Percentiles rank a stretch among this genome's conserved stretches.
phyloP scores from a whole-genome alignment of 2,329 filamentous ascomycete genomes.

The Sporothrix curviconia region DNA sequence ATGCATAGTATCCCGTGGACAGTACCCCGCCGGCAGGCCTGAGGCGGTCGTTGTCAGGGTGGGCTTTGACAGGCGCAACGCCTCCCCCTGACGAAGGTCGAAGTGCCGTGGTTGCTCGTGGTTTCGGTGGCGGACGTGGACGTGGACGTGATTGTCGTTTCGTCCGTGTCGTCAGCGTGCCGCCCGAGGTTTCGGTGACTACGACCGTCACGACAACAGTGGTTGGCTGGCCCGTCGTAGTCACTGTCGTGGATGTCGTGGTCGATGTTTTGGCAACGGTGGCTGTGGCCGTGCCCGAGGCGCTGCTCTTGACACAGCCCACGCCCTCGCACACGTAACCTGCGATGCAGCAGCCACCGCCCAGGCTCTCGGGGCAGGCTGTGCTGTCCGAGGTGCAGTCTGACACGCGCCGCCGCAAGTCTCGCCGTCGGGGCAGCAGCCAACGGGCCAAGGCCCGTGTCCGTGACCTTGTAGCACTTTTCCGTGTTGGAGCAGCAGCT shows the following conservation, averaged over 20 bases:
- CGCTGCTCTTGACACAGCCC: slow-evolving; percentile 49
- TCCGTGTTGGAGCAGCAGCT: slow-evolving; percentile 66
- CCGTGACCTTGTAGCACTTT: slow-evolving; percentile 57
- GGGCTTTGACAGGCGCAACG: slow-evolving; percentile 42
- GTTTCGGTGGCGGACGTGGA: slow-evolving; percentile 30
- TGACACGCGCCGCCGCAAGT: slow-evolving; percentile 58
- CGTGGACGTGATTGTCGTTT: slow-evolving; percentile 32
- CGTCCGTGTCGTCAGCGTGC: slow-evolving; percentile 25
- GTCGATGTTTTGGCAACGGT: slow-evolving; percentile 29
- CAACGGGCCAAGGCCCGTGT: slow-evolving; percentile 62
- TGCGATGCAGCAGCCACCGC: slow-evolving; percentile 70
- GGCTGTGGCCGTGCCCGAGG: slow-evolving; percentile 17
- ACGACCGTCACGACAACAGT: slow-evolving; percentile 37
- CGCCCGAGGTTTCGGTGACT: slow-evolving; percentile 31
- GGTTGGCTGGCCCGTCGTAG: slow-evolving; percentile 30
- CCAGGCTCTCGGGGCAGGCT: slow-evolving; percentile 57
- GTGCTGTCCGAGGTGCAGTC: slow-evolving; percentile 56
- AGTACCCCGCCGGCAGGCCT: slow-evolving; percentile 42
- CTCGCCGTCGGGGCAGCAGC: slow-evolving; percentile 64
- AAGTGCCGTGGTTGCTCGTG: too few relatives aligned
- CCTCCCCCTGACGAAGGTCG: slow-evolving; percentile 34
- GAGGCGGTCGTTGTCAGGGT: slow-evolving; percentile 32
- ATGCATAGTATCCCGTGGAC: slow-evolving; percentile 88
- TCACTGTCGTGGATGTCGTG: slow-evolving; percentile 33
- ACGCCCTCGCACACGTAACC: slow-evolving; percentile 63